Base-by-base conservation (phyloP, 2,329 filamentous ascomycete species). In the Fusarium verrucosum region DNA sequence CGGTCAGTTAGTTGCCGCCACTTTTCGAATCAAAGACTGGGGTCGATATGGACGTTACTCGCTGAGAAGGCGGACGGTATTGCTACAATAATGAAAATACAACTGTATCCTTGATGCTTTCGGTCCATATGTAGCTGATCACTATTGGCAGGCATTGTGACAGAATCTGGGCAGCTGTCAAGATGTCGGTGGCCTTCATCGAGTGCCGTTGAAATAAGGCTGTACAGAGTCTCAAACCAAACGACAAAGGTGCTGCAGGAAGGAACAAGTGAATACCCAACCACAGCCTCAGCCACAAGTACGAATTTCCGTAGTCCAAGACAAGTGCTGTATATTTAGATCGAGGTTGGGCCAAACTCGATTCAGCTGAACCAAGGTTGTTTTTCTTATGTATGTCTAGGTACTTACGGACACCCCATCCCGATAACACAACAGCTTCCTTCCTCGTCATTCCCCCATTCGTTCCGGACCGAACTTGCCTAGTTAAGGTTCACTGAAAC, bases 151-250 rank as follows among this genome's bases (percentile, higher is more conserved):
- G 14, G 13, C 6, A 45, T 45, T 35, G 13, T 10, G 13, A 5
- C 28, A 23, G 25, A 30, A 19, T 44, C 13, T 44, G 37, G 10
- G 16, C 6, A 52, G 14, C 23, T 28, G 17, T 22, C 16, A 19
- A 41, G 30, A 25, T 25, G 11, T 26, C 23, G 19, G 22, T 36
- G 16, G 19, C 17, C 10, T 13, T 20, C 17, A 22, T 44, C 30
- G 33, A 16, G 38, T 47, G 58, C 56, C n/a, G 49, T 64, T 54
- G 55, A 61, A 65, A 63, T 58, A 66, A 54, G 64, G 47, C 50
- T 53, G 32, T 35, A 22, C 25, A 36, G 49, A 54, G 43, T 58
- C 37, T 57, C 41, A 58, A 46, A 47, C 30, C 25, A 25, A 23
- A 20, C 13, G 33, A n/a, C n/a, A n/a, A n/a, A n/a, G n/a, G n/a